phyloP scores from a whole-genome alignment of 2,329 filamentous ascomycete genomes.

The Helotiales sp. region DNA sequence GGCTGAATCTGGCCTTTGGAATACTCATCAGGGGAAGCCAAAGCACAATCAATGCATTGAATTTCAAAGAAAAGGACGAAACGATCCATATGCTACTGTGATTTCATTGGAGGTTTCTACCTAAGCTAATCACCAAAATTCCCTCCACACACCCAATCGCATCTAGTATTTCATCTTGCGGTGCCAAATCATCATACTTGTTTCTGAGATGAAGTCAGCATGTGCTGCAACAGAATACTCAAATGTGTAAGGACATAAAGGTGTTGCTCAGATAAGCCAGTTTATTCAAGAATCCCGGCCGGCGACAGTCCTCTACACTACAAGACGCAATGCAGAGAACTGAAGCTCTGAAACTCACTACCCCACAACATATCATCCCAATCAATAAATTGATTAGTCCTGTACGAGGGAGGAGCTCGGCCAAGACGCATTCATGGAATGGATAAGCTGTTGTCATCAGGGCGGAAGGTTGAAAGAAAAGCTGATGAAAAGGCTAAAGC shows the following conservation, averaged over 20 bases:
- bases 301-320: conserved; percentile 54
- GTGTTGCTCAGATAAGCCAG: conserved; percentile 65
- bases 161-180: background rate
- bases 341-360: conserved; percentile 66
- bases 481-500: conserved; percentile 13
- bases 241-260: background rate
- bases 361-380: conserved; percentile 79
- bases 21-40: background rate
- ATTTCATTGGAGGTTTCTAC: background rate
- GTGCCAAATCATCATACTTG: background rate
- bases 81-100: background rate
- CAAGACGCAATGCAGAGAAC: conserved; percentile 62
- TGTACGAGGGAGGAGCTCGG: conserved; percentile 78
- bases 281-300: conserved; percentile 71
- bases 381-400: conserved; percentile 54
- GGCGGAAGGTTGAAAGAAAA: conserved; percentile 29
- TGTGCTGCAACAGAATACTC: background rate
- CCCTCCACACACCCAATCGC: background rate
- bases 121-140: background rate
- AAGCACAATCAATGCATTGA: conserved; percentile 8
- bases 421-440: conserved; percentile 72
- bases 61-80: background rate
- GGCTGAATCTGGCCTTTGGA: conserved; percentile 11
- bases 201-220: conserved; percentile 8
- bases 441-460: conserved; percentile 74